Evolutionary conservation across 495 filamentous ascomycete genomes (phyloP), one percentile per base, ranked within the genome.

Genomic region (Chaetomium tenue): DNA sequence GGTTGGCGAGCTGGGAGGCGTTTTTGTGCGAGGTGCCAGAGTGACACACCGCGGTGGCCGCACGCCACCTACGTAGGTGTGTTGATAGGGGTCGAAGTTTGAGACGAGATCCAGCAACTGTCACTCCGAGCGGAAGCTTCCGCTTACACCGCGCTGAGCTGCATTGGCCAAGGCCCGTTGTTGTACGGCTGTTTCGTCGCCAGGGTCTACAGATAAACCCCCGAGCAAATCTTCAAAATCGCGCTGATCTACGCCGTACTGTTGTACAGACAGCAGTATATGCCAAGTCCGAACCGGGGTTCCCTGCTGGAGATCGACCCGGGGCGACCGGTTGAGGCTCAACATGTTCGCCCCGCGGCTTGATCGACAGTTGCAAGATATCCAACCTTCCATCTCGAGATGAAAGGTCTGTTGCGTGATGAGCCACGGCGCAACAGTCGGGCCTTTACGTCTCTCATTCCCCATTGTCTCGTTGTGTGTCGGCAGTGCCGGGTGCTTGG

Each of bases 51-150:
- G 40, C 40, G 16, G 40, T 44, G 40, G 18, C 3, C 28, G 54
- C 37, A 22, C 46, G 47, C 63, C 63, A 60, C 55, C 28, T 53
- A 46, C 56, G 39, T 58, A 22, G n/a, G 12, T n/a, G 28, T 61
- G n/a, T n/a, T n/a, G 59, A 18, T n/a, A 55, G 53, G 50, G 3
- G 23, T 26, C 22, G 16, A 12, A 25, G 16, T 15, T 0, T 22
- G 7, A 15, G 61, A 13, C 48, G 26, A 54, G 15, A 23, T 13
- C 8, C 8, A 20, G 53, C 42, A 37, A 51, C 20, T 18, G 39
- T 50, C n/a, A 28, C 9, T 16, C n/a, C 12, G 15, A n/a, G 26
- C 57, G 57, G 40, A 40, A 48, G 23, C 11, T 60, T 13, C 42
- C 26, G 42, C 28, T 46, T 18, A 42, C n/a, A 42, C 50, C 25